phyloP scores from a whole-genome alignment of 345 rosid species.

The Raphanus raphanistrum region DNA sequence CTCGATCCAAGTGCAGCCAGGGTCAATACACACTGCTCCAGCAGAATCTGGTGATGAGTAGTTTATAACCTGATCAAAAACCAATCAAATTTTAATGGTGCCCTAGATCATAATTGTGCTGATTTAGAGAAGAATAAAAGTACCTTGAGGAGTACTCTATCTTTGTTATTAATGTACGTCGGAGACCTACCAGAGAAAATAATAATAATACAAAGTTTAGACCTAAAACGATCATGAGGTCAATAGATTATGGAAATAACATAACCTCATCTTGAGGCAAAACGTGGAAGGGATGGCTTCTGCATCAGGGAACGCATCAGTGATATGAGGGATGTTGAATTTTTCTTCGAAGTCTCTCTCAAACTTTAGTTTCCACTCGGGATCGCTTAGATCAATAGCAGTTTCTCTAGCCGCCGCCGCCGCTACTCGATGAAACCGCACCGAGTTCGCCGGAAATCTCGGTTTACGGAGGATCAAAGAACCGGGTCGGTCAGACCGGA shows the following conservation, averaged over 20 bases:
- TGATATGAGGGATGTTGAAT: slow-evolving; percentile 70
- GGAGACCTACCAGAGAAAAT: slow-evolving; percentile 52
- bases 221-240: background rate
- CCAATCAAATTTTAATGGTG: background rate
- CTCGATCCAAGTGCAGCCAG: slow-evolving; percentile 78
- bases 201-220: background rate
- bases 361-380: slow-evolving; percentile 65
- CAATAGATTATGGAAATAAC: background rate
- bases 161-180: slow-evolving; percentile 75
- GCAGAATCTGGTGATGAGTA: slow-evolving; percentile 78
- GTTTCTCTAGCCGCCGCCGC: background rate
- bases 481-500: slow-evolving; percentile 23
- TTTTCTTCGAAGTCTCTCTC: slow-evolving; percentile 65
- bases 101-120: background rate
- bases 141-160: slow-evolving; percentile 91
- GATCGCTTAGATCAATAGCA: slow-evolving; percentile 60
- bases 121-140: background rate
- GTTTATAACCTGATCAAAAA: slow-evolving; percentile 46
- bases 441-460: slow-evolving; percentile 9
- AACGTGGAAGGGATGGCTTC: slow-evolving; percentile 70
- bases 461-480: slow-evolving; percentile 14
- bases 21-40: slow-evolving; percentile 82
- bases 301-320: slow-evolving; percentile 62
- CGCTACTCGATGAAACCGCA: background rate
- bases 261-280: slow-evolving; percentile 74